Evolutionary conservation across 768 basidiomycete genomes (phyloP).

Genomic region (Cubamyces sp.): DNA sequence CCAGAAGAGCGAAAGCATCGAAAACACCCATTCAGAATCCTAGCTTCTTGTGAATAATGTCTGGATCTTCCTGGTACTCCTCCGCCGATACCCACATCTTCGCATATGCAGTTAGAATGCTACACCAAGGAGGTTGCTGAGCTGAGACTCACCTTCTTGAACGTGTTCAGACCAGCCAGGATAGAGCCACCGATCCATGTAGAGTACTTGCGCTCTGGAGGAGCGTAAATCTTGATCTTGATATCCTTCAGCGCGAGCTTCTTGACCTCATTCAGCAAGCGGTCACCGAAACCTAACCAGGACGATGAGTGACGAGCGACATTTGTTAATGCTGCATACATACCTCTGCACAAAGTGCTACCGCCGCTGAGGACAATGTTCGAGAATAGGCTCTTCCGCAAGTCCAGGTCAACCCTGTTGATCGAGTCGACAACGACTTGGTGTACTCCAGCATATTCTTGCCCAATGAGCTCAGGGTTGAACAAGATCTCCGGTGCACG

Average conservation of each 20-base stretch:
- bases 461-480: constrained; percentile 95
- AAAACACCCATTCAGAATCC: constrained; percentile 58
- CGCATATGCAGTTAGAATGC: constrained; percentile 16
- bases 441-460: constrained; percentile 96
- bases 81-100: constrained; percentile 99
- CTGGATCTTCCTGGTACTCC: constrained; percentile 99
- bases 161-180: constrained; percentile 91
- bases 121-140: background rate
- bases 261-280: constrained; percentile 95
- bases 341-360: constrained; percentile 93
- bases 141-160: constrained; percentile 79
- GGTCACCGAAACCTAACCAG: constrained; percentile 88
- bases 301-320: constrained; percentile 26
- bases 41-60: constrained; percentile 96
- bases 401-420: constrained; percentile 92
- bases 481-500: constrained; percentile 97
- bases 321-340: constrained; percentile 26
- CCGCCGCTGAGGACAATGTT: constrained; percentile 98
- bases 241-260: constrained; percentile 93
- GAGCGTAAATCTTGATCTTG: constrained; percentile 99
- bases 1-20: constrained; percentile 9
- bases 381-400: constrained; percentile 92
- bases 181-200: constrained; percentile 99
- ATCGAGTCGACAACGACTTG: constrained; percentile 99
- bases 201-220: constrained; percentile 98